phyloP scores from a whole-genome alignment of 495 filamentous ascomycete genomes.

The Choiromyces venosus region DNA sequence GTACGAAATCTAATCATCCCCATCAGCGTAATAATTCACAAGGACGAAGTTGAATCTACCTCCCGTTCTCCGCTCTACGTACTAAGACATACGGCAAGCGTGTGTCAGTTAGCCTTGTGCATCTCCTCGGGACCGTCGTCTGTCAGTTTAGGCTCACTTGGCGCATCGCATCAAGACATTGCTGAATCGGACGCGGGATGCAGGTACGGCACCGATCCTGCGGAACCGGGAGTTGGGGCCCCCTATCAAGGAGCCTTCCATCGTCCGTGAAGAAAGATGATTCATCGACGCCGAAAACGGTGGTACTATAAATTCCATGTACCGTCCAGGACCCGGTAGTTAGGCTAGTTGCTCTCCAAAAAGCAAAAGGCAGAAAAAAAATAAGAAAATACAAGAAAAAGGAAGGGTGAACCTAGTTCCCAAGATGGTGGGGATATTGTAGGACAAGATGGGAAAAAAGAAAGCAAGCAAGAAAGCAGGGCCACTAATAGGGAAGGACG shows the following conservation, averaged over 20 bases:
- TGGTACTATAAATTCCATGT: constrained; percentile 51
- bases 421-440: not conserved
- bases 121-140: not conserved
- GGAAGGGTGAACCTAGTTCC: not conserved
- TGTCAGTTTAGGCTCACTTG: not conserved
- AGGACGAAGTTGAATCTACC: constrained; percentile 65
- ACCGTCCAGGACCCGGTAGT: too few relatives aligned
- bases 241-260: constrained; percentile 49
- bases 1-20: constrained; percentile 65
- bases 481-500: not conserved
- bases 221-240: constrained; percentile 44
- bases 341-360: constrained; percentile 1
- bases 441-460: not conserved
- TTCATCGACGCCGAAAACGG: constrained; percentile 66
- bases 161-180: constrained; percentile 57
- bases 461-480: not conserved
- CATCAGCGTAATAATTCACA: constrained; percentile 70
- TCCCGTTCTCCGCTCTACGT: constrained; percentile 56
- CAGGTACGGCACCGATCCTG: constrained; percentile 51
- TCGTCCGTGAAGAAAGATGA: constrained; percentile 49
- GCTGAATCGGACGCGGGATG: constrained; percentile 60
- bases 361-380: not conserved
- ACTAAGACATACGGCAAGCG: constrained; percentile 15
- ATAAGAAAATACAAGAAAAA: not conserved
- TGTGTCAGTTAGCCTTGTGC: not conserved